Evolutionary conservation across 2,329 filamentous ascomycete genomes (phyloP).

Genomic region (Pestalotiopsis sp.): DNA sequence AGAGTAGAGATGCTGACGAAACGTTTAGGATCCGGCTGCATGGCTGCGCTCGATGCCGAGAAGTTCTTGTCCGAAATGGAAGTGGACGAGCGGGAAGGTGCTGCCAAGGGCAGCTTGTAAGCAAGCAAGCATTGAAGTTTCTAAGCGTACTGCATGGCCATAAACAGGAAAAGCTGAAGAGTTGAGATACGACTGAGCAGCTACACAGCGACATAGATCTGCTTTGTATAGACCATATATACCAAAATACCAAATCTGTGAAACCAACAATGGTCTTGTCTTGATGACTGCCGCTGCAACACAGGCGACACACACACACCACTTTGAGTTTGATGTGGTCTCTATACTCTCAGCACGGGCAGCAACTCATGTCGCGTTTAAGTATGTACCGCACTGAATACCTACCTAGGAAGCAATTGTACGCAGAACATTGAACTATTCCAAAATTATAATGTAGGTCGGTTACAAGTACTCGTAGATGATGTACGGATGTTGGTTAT

Average conservation of each 20-base stretch:
- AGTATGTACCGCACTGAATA: too few species aligned
- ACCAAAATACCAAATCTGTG: not conserved
- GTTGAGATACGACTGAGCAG: not conserved
- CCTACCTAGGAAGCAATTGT: too few species aligned
- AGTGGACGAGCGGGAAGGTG: conserved; percentile 41
- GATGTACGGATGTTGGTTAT: too few species aligned
- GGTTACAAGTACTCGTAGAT: too few species aligned
- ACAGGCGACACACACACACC: too few species aligned
- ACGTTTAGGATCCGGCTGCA: conserved; percentile 77
- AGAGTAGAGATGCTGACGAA: not conserved
- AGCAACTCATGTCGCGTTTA: too few species aligned
- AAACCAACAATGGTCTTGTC: not conserved
- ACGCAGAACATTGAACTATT: too few species aligned
- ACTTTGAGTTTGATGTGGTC: too few species aligned
- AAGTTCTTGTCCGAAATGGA: conserved; percentile 84
- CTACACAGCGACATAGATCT: not conserved
- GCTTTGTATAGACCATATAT: not conserved
- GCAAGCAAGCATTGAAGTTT: not conserved
- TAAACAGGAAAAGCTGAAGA: not conserved
- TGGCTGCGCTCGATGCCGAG: conserved; percentile 94
- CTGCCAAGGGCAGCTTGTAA: conserved; percentile 22
- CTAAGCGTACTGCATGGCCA: not conserved
- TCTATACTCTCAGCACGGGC: too few species aligned
- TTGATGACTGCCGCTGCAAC: too few species aligned
- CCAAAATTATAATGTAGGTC: too few species aligned